Evolutionary conservation across 2,329 filamentous ascomycete genomes (phyloP).

Genomic region (Celoporthe dispersa): DNA sequence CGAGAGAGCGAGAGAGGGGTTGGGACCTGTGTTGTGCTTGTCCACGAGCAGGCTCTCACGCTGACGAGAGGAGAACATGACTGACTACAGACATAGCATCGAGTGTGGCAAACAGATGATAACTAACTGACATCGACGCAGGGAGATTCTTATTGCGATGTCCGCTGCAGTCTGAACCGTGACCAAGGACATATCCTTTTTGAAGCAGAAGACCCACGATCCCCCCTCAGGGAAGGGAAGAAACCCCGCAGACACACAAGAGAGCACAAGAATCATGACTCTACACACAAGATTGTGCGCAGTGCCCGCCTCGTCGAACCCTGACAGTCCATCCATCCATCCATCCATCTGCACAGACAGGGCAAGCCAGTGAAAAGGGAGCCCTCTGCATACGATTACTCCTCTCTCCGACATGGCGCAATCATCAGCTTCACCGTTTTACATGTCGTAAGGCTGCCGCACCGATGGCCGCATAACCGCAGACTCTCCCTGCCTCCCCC

Average conservation of each 20-base stretch:
- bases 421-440: constrained; percentile 5
- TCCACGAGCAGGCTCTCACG: constrained; percentile 4
- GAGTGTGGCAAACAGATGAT: not conserved
- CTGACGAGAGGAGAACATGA: not conserved
- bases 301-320: not conserved
- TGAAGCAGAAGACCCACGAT: not conserved
- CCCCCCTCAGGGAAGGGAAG: not conserved
- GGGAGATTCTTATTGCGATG: not conserved
- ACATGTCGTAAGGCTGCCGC: constrained; percentile 15
- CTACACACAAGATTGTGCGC: not conserved
- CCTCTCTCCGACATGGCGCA: not conserved
- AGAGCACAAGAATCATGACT: not conserved
- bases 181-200: not conserved
- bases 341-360: not conserved
- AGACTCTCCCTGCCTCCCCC: not conserved
- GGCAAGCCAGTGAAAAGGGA: not conserved
- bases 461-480: constrained; percentile 9
- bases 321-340: not conserved
- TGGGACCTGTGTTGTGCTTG: not conserved
- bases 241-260: not conserved
- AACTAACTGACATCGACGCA: not conserved
- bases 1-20: not conserved
- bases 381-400: not conserved
- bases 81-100: not conserved
- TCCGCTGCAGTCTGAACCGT: not conserved